Percentiles rank a stretch among this genome's conserved stretches.
Conservation (phyloP, 2,329 filamentous ascomycete species). For the Arthrobotrys conoides region DNA sequence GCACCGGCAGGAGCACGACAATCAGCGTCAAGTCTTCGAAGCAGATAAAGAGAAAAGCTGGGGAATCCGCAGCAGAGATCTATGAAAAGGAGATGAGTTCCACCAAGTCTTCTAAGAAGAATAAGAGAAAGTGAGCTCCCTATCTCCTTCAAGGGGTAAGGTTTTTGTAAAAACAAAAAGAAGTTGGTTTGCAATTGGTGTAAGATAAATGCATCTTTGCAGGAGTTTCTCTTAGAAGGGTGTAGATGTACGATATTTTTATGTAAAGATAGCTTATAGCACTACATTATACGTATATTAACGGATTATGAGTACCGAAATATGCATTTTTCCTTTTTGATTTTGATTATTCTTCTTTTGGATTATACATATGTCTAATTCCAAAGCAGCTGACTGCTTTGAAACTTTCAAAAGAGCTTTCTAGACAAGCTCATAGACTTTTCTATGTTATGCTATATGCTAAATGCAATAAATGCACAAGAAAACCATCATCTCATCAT, state of each 20-base stretch:
- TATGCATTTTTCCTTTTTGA: conserved; percentile 3
- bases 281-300: neutral
- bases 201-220: conserved; percentile 29
- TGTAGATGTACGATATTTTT: conserved; percentile 8
- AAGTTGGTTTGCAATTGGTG: conserved; percentile 8
- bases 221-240: conserved; percentile 25
- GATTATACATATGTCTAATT: conserved; percentile 4
- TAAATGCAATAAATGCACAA: conserved; percentile 12
- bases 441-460: conserved; percentile 17
- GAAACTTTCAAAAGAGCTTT: conserved; percentile 1
- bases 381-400: neutral
- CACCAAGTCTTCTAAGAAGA: conserved; percentile 55
- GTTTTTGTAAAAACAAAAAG: neutral
- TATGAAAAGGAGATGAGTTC: conserved; percentile 72
- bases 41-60: conserved; percentile 82
- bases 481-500: neutral
- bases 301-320: neutral
- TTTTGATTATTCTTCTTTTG: neutral
- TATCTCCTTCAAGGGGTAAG: neutral
- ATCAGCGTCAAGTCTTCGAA: conserved; percentile 83
- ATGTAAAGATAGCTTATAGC: conserved; percentile 10
- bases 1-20: conserved; percentile 73
- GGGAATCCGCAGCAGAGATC: conserved; percentile 73
- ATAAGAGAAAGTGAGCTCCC: conserved; percentile 42
- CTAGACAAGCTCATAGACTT: neutral